Evolutionary conservation across 805 yeast species (phyloP), one percentile per base, ranked within the genome.

Genomic region (Lachancea thermotolerans): DNA sequence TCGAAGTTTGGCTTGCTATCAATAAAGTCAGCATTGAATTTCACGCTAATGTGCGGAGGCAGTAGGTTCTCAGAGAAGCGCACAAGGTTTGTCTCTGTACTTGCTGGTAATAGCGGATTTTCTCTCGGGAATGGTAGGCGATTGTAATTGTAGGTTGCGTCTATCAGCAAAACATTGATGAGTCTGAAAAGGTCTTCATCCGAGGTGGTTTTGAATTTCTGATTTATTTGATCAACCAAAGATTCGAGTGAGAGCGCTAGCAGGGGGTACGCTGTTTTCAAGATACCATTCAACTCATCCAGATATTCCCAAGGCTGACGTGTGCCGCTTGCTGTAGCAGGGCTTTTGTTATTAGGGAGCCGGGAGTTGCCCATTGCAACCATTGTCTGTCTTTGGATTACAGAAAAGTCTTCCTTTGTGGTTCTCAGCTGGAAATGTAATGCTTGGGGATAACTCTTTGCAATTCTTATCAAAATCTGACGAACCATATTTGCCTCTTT

Each of bases 381-480:
- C 64, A 70, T 53, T 1, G 80, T 78, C 62, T 87, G 96, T 45
- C 91, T 75, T 62, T 89, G 95, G 43, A 89, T 75, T 2, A 85
- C 89, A 3, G 89, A 82, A 65, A 82, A 87, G 55, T 93, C 99
- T 60, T 93, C 99, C 60, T 85, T 86, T 0, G 98, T 87, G 1
- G 99, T 93, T 46, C 99, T 74, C 55, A 93, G 72, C 58, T 90
- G 97, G 81, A 90, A 93, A 59, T 93, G 98, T 46, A 93, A 73
- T 0, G 99, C 96, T 67, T 93, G 99, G 1, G 99, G 99, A 67
- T 85, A 95, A 43, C 89, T 82, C 70, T 93, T 93, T 1, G 99
- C 99, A 59, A 93, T 93, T 53, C 93, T 75, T 44, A 89, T 85
- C 60, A 93, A 73, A 37, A 93, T 85, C 56, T 82, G 89, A 49